Conservation (phyloP, 176 grass and related monocot genomes). For the Aegilops umbellulata region DNA sequence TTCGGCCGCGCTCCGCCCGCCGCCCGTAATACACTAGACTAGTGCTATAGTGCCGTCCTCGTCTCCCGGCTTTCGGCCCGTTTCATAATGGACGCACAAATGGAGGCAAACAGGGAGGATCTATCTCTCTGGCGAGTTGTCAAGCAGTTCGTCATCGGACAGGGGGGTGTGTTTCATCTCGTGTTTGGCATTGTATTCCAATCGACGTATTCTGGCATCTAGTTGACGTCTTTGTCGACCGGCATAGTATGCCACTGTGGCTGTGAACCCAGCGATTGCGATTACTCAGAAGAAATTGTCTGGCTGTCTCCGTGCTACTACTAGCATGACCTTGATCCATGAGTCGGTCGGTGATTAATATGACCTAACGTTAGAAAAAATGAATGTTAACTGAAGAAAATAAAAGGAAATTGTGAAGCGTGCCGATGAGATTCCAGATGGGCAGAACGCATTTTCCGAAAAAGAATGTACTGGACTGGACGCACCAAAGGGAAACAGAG, state of each 20-base stretch:
- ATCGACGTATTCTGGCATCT: no score
- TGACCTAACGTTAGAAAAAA: no score
- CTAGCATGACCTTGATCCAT: neutral
- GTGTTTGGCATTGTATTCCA: neutral
- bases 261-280: neutral
- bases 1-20: no score
- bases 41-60: neutral
- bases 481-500: neutral
- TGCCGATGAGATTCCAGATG: neutral
- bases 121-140: neutral
- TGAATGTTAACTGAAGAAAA: neutral
- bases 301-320: neutral
- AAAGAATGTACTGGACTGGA: neutral
- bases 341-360: neutral
- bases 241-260: neutral
- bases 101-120: conserved; percentile 17
- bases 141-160: neutral
- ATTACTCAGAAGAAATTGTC: neutral
- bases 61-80: conserved; percentile 37
- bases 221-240: neutral
- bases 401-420: neutral
- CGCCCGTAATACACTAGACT: neutral
- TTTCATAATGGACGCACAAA: conserved; percentile 25
- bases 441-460: neutral
- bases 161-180: neutral